Evolutionary conservation across 768 basidiomycete species (phyloP), one percentile per base, ranked within the genome.

Genomic region (Chlorophyllum brunneum): DNA sequence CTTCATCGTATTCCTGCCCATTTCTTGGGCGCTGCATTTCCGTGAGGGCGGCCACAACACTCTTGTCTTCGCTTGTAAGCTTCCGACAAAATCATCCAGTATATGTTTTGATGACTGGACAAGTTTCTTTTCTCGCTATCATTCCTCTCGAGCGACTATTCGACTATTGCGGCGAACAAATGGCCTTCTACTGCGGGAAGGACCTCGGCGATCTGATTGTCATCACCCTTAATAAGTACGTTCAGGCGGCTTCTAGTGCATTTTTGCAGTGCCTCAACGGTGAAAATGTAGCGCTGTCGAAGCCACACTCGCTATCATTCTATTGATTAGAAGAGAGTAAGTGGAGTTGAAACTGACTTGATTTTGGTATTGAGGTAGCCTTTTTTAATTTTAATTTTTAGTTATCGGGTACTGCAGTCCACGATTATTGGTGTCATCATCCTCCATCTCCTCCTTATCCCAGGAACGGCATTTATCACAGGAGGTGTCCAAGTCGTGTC

Each of bases 391-490:
- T 27, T 43, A n/a, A 40, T 48, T 9, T 48, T 1, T 36, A 86
- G 85, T 49, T 67, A 87, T 44, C 75, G 77, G 37, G 65, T 90
- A 3, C 63, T 88, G 36, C 87, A 89, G 59, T 78, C 83, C 0
- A 88, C 86, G 0, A 80, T 88, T 37, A 73, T 81, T 33, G 86
- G 87, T 15, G 87, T 90, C 6, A 75, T 88, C 5, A 66, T 90
- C n/a, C 72, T 90, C 8, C 87, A 87, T 63, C 72, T 88, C 1
- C 73, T 90, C 1, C 75, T 90, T 11, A 72, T 89, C 38, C 86
- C 87, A 0, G 87, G 87, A 2, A 72, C 77, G 3, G 73, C 86
- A 0, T 89, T 88, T 62, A 70, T 88, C n/a, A 77, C 78, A 2
- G 87, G 86, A 20, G 87, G 87, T 39, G 81, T 80, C n/a, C 74